phyloP scores from a whole-genome alignment of 179 eudicot species.

The Actinidia arguta region DNA sequence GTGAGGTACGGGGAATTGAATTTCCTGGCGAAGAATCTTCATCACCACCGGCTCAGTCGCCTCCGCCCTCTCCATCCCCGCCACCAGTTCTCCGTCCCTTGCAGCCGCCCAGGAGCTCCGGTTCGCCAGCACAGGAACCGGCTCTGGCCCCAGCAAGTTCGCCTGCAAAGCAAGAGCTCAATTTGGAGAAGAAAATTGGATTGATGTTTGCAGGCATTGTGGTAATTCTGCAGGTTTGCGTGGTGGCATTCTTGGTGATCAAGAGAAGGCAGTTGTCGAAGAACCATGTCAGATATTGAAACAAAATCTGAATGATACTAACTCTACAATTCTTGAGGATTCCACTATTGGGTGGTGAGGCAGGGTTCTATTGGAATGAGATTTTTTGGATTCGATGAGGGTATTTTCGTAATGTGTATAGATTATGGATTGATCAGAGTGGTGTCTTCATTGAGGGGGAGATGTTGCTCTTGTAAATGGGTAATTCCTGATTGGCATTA shows the following conservation, averaged over 20 bases:
- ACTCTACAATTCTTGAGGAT: no score
- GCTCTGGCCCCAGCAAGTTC: neutral
- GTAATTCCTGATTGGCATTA: conserved; percentile 32
- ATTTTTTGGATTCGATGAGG: neutral
- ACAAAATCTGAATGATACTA: neutral
- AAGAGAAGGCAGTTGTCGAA: conserved; percentile 60
- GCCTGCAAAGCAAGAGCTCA: conserved; percentile 20
- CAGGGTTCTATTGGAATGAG: neutral
- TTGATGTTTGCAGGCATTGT: conserved; percentile 63
- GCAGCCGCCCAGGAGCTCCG: neutral
- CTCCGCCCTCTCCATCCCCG: conserved; percentile 11
- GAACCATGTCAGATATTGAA: conserved; percentile 31
- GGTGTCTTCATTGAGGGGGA: conserved; percentile 11
- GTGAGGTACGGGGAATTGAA: conserved; percentile 37
- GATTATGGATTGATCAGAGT: conserved; percentile 16
- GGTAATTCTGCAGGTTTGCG: conserved; percentile 66
- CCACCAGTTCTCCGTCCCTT: neutral
- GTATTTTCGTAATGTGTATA: neutral
- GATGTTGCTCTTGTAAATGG: conserved; percentile 34
- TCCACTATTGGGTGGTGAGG: no score
- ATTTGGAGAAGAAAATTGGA: conserved; percentile 67
- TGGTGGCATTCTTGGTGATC: conserved; percentile 59
- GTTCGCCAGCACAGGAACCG: neutral
- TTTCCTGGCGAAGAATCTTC: conserved; percentile 17
- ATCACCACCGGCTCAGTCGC: conserved; percentile 5